Evolutionary conservation across 75 land plant species (phyloP), one percentile per base, ranked within the genome.

Genomic region (Cryptomeria japonica): DNA sequence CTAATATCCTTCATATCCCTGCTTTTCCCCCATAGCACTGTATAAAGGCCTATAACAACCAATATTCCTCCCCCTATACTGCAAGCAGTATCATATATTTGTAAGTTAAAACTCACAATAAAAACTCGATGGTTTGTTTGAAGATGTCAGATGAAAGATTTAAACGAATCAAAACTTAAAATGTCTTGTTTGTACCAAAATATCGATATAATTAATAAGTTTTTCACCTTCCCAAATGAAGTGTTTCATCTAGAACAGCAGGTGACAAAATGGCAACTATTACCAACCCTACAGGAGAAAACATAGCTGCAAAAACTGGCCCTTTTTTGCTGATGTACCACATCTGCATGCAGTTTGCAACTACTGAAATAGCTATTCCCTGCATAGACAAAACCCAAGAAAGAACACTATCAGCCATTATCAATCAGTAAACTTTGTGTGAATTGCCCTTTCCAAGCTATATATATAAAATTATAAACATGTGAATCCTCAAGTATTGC

Each of bases 311-410:
- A 88, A 96, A 92, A 68, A 97, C 92, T 1, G 99, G 95, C 2
- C 99, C 99, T 56, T 93, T 97, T 89, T 93, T 89, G 89, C 90
- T 87, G 10, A 95, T 87, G 79, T 88, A 90, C 97, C 97, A 97
- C 15, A 89, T 70, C 91, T 96, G 99, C 86, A 96, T 78, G 88
- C 92, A 92, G 41, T 93, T 94, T 14, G 91, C 90, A 19, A 95
- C 44, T 1, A 93, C 95, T 15, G 96, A 93, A 31, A 90, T 92
- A n/a, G 95, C 53, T 18, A 97, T 22, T 15, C 97, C 98, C 99
- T 97, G 93, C 87, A 83, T 25, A 64, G 28, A 64, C 22, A 28
- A 64, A 61, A 25, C 0, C 19, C 34, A 15, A n/a, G 7, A 11
- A 25, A 31, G n/a, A 84, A 11, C 9, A n/a, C 16, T 22, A 16